Percentiles rank a stretch among this genome's conserved stretches.
Conservation (phyloP, 2,329 filamentous ascomycete genomes). For the Dendryphion nanum region DNA sequence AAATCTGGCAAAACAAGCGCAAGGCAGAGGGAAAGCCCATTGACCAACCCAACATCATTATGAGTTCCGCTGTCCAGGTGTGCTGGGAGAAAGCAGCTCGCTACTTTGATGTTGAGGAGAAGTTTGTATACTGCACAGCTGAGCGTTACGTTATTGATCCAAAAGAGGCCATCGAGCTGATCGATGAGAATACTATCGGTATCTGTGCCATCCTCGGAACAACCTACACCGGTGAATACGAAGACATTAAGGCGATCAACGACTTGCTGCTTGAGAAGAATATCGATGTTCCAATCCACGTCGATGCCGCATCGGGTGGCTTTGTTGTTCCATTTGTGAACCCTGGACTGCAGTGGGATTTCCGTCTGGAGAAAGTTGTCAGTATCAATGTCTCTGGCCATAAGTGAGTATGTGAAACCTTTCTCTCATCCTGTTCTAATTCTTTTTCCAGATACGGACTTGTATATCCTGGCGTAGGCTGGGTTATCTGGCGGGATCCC, state of each 20-base stretch:
- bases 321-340: constrained; percentile 92
- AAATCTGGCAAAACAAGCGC: constrained; percentile 84
- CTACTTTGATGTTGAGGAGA: constrained; percentile 93
- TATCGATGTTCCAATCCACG: constrained; percentile 84
- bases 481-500: constrained; percentile 82
- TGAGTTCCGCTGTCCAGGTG: constrained; percentile 94
- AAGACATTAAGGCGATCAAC: constrained; percentile 89
- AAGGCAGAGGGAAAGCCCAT: constrained; percentile 77
- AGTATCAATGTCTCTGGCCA: constrained; percentile 95
- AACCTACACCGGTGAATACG: constrained; percentile 91
- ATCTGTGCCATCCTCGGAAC: constrained; percentile 90
- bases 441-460: constrained; percentile 53
- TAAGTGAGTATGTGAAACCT: constrained; percentile 72
- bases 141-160: constrained; percentile 65
- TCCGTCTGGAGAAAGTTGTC: constrained; percentile 82
- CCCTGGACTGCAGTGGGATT: constrained; percentile 86
- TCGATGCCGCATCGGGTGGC: constrained; percentile 88
- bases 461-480: constrained; percentile 86
- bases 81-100: constrained; percentile 87
- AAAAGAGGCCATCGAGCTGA: constrained; percentile 58
- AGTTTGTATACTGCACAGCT: constrained; percentile 65
- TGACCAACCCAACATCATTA: constrained; percentile 85
- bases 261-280: constrained; percentile 74
- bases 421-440: constrained; percentile 94
- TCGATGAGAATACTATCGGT: constrained; percentile 76